Evolutionary conservation across 1,284 basidiomycete species (phyloP).

Genomic region (Ceratorhiza oryzae-sativae): DNA sequence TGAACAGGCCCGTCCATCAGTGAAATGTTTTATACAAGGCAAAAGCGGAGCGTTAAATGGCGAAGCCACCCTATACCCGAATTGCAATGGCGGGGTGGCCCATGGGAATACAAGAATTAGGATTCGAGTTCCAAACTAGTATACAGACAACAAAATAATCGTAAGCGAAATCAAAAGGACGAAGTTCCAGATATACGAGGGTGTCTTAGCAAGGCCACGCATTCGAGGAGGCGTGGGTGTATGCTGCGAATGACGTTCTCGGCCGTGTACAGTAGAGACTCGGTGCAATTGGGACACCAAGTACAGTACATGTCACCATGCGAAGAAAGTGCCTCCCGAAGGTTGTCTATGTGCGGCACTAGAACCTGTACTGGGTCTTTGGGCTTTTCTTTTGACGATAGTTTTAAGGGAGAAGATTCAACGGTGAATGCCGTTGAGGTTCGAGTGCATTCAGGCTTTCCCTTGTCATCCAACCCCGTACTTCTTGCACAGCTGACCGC

Average conservation of each 20-base stretch:
- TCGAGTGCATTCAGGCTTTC: background rate
- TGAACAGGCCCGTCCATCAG: too few species aligned
- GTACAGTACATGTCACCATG: slow-evolving; percentile 8
- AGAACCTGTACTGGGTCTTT: background rate
- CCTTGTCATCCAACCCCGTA: background rate
- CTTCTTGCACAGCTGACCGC: background rate
- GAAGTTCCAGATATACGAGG: background rate
- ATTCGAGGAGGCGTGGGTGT: slow-evolving; percentile 21
- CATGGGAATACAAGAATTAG: too few species aligned
- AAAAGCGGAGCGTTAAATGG: too few species aligned
- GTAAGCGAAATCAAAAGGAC: background rate
- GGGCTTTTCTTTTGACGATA: background rate
- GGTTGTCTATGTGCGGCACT: slow-evolving; percentile 5
- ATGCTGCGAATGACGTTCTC: slow-evolving; percentile 14
- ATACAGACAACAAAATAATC: too few species aligned
- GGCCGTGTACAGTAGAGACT: background rate
- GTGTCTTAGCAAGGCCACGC: slow-evolving; percentile 1
- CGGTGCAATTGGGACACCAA: slow-evolving; percentile 18
- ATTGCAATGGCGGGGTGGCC: too few species aligned
- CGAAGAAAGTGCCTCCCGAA: background rate
- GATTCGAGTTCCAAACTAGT: too few species aligned
- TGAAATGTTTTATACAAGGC: too few species aligned
- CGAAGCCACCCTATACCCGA: too few species aligned
- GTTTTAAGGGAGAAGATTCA: slow-evolving; percentile 9
- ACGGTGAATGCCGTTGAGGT: background rate